Base-by-base conservation (phyloP, 495 filamentous ascomycete species). In the Talaromyces ruber region DNA sequence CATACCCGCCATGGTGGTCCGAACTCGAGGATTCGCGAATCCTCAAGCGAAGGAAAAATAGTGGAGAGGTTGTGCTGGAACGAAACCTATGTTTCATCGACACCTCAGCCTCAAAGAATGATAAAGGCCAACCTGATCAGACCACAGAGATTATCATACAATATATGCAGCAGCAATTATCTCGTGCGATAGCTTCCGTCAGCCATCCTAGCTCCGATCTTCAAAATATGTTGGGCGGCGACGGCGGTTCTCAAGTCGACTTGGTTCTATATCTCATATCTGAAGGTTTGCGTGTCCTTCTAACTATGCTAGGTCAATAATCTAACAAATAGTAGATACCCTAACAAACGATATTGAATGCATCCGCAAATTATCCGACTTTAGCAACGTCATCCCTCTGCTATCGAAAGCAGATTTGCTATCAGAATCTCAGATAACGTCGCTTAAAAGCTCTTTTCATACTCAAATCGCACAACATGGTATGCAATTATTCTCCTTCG, bases 61-160 rank as follows among this genome's bases (percentile, higher is more conserved):
- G 85, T 61, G 89, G 87, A 8, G 94, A 94, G 61, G 81, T 85
- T 32, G 86, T 97, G 43, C 78, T 98, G 59, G 94, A 98, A 68
- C 82, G 94, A 30, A 98, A 98, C 74, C 67, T 98, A 9, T 97
- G 92, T 70, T 98, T 98, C 70, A 88, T 97, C 59, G 94, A 98
- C 77, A 96, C 92, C 9, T 47, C 28, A 16, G 43, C 29, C 2
- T 86, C 88, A 25, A 85, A 89, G n/a, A 89, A 86, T 72, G 81
- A 82, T 16, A 79, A 83, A 43, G 88, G 86, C 50, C 85, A 82
- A 66, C 68, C 85, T 60, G 86, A 85, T 57, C 85, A 86, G 51
- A 89, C 88, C 37, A 34, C 29, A 21, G 84, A 88, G 39, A 77
- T 81, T 16, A 84, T 95, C 21, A 69, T 88, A 16, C 73, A 87